Conservation (phyloP, 108 stramenopile genomes). For the Discostella pseudostelligera region DNA sequence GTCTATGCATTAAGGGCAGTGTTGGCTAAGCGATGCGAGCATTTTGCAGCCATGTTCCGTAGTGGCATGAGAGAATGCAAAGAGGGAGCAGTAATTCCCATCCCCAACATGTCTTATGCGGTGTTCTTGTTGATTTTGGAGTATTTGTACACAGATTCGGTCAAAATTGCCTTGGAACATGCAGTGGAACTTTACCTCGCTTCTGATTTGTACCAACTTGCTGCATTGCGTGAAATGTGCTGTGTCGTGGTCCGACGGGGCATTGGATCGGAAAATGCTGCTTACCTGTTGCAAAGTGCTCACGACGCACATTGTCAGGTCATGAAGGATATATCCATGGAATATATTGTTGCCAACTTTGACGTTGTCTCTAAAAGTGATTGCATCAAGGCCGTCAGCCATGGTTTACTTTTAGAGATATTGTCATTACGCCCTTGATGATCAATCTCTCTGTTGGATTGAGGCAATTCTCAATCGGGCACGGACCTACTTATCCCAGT, state of each 20-base stretch:
- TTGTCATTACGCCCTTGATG: constrained; percentile 64
- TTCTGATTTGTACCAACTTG: constrained; percentile 90
- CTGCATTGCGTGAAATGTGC: constrained; percentile 91
- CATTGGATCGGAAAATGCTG: constrained; percentile 81
- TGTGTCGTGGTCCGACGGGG: constrained; percentile 85
- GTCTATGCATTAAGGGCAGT: constrained; percentile 90
- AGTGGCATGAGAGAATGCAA: constrained; percentile 89
- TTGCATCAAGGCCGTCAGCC: constrained; percentile 91
- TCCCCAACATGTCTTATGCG: constrained; percentile 64
- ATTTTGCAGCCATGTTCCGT: constrained; percentile 96
- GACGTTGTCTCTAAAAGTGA: constrained; percentile 93
- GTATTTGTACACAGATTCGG: constrained; percentile 94
- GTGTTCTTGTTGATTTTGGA: constrained; percentile 92
- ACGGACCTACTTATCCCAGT: not conserved
- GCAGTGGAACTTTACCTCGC: constrained; percentile 93
- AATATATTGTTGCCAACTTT: constrained; percentile 91
- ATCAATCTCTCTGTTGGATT: no score
- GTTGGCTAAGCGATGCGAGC: constrained; percentile 88
- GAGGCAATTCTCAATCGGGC: not conserved
- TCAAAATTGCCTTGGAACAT: constrained; percentile 82
- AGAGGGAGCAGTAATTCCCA: constrained; percentile 57
- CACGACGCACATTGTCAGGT: constrained; percentile 88
- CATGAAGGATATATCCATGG: constrained; percentile 87
- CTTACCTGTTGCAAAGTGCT: constrained; percentile 85
- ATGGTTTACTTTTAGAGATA: constrained; percentile 89